A percentile compares a stretch with the other conserved stretches of the same genome.
phyloP scores from a whole-genome alignment of 176 grass and related monocot genomes.

The Bonia amplexicaulis region DNA sequence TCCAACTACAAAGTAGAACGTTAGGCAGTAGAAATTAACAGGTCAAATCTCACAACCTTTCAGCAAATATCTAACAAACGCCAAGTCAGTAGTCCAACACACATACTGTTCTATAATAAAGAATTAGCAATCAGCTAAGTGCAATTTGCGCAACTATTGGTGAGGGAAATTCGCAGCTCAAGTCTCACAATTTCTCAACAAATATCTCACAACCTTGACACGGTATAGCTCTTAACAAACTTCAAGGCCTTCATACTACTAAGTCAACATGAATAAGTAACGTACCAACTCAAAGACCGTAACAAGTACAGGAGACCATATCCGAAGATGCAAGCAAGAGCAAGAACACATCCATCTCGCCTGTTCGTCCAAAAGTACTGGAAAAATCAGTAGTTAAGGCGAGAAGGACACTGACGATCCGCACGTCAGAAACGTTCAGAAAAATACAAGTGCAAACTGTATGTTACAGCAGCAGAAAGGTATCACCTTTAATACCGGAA shows the following conservation, averaged over 20 bases:
- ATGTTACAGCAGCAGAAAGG: not conserved
- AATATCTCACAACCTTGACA: not conserved
- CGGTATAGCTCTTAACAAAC: not conserved
- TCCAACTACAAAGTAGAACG: not conserved
- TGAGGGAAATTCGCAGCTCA: not conserved
- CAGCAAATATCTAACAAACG: slow-evolving; percentile 12
- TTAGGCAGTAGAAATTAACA: not conserved
- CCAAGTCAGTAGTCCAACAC: slow-evolving; percentile 18
- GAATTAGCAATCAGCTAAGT: not conserved
- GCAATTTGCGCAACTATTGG: not conserved
- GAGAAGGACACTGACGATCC: not conserved
- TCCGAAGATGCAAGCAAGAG: slow-evolving; percentile 1
- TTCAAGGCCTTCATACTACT: not conserved
- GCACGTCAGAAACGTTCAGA: not conserved
- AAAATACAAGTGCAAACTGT: not conserved
- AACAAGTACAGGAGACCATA: not conserved
- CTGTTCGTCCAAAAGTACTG: not conserved
- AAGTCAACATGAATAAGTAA: slow-evolving; percentile 4
- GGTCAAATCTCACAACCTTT: not conserved
- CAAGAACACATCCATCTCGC: not conserved
- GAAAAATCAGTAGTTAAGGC: not conserved
- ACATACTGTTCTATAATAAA: not conserved
- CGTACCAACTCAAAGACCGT: not conserved
- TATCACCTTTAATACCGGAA: not conserved
- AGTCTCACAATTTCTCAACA: not conserved